Evolutionary conservation across 2,329 filamentous ascomycete genomes (phyloP).

Genomic region (Xylaria digitata): DNA sequence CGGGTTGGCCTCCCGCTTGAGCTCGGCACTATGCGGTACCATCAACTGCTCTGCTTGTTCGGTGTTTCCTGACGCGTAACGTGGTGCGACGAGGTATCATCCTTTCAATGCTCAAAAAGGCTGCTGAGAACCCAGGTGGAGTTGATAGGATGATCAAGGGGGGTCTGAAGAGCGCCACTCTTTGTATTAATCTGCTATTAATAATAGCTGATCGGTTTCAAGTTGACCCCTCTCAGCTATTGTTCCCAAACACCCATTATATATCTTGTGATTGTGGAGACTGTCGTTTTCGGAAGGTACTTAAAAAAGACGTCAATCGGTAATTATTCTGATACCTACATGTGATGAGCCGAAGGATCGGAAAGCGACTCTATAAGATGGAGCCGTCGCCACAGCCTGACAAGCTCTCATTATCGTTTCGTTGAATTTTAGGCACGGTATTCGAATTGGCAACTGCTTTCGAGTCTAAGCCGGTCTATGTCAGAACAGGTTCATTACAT

Average conservation of each 20-base stretch:
- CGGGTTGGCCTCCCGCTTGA: not conserved
- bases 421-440: too few species aligned
- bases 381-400: too few species aligned
- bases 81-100: conserved; percentile 17
- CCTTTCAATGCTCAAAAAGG: conserved; percentile 29
- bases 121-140: conserved; percentile 28
- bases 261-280: conserved; percentile 15
- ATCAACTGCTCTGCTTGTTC: not conserved
- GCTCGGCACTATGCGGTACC: not conserved
- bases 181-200: conserved; percentile 19
- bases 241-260: conserved; percentile 14
- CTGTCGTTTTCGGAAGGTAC: too few species aligned
- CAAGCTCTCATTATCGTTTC: too few species aligned
- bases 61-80: conserved; percentile 14
- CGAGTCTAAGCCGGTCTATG: too few species aligned
- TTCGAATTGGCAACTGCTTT: too few species aligned
- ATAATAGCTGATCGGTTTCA: conserved; percentile 31
- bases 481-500: too few species aligned
- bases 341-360: too few species aligned
- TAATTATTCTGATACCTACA: too few species aligned
- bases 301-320: too few species aligned
- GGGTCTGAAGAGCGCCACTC: conserved; percentile 10
- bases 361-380: too few species aligned
- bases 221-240: conserved; percentile 6
- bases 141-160: conserved; percentile 23